Evolutionary conservation across 768 basidiomycete genomes (phyloP).

Genomic region (Lentinula sp.): DNA sequence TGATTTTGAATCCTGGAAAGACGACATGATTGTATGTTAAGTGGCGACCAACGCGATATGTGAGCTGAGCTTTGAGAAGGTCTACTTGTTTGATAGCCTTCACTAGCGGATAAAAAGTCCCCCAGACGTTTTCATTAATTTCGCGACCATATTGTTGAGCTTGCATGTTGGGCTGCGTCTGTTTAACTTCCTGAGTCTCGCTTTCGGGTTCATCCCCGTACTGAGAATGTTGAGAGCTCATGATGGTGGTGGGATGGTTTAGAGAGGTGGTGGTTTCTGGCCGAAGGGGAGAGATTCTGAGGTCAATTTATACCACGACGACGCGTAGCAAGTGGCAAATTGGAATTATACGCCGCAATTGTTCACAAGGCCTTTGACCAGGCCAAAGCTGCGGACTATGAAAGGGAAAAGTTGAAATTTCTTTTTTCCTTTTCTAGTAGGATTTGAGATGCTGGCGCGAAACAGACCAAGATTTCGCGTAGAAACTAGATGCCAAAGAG

Average conservation of each 20-base stretch:
- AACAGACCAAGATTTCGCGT: not conserved
- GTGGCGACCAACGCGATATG: constrained; percentile 7
- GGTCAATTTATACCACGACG: not conserved
- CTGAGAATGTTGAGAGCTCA: not conserved
- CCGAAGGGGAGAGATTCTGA: not conserved
- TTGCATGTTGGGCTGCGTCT: not conserved
- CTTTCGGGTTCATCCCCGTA: not conserved
- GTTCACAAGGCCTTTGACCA: not conserved
- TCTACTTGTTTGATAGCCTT: not conserved
- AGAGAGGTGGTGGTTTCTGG: not conserved
- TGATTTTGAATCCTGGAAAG: constrained; percentile 18
- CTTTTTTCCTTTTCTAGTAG: not conserved
- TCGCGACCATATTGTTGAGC: not conserved
- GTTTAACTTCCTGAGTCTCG: not conserved
- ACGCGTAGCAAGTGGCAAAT: not conserved
- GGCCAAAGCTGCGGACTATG: not conserved
- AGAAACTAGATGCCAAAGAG: not conserved
- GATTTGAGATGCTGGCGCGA: not conserved
- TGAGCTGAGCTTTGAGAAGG: not conserved
- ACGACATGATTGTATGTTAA: not conserved
- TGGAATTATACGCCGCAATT: not conserved
- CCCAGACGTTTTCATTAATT: not conserved
- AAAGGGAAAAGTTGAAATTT: not conserved
- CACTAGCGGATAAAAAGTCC: not conserved
- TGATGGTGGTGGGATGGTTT: not conserved